Evolutionary conservation across 345 rosid species (phyloP).

Genomic region (Murraya paniculata): DNA sequence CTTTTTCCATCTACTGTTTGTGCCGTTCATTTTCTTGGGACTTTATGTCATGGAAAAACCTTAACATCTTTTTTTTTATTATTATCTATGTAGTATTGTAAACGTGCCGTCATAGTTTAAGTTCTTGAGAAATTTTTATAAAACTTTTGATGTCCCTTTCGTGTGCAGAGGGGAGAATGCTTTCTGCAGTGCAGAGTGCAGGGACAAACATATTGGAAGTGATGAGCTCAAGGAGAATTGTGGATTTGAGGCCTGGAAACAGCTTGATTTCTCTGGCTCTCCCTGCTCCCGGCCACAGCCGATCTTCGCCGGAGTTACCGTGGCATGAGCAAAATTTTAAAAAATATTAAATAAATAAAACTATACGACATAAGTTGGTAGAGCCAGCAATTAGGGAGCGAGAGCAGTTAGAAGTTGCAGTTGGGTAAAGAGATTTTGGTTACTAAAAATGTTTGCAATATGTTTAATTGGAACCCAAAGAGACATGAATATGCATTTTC

Average conservation of each 20-base stretch:
- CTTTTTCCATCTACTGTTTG: neutral
- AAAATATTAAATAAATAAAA: neutral
- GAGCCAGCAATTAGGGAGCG: neutral
- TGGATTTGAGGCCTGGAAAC: conserved; percentile 21
- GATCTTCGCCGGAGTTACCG: conserved; percentile 17
- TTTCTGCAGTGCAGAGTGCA: conserved; percentile 32
- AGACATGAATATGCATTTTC: neutral
- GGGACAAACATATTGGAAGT: conserved; percentile 23
- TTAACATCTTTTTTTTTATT: neutral
- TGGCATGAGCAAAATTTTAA: conserved; percentile 3
- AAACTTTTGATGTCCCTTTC: neutral
- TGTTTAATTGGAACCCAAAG: neutral
- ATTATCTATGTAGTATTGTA: too few relatives aligned
- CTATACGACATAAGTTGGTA: neutral
- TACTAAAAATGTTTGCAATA: neutral
- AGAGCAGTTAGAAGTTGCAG: neutral
- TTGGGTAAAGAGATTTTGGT: neutral
- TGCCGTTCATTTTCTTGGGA: neutral
- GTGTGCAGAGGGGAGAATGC: conserved; percentile 32
- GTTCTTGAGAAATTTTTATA: neutral
- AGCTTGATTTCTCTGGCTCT: conserved; percentile 21
- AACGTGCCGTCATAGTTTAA: neutral
- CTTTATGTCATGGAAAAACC: neutral
- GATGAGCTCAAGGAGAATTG: conserved; percentile 25
- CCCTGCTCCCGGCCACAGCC: conserved; percentile 19